Base-by-base conservation (phyloP, 2,329 filamentous ascomycete genomes). In the Penicillium sp. region DNA sequence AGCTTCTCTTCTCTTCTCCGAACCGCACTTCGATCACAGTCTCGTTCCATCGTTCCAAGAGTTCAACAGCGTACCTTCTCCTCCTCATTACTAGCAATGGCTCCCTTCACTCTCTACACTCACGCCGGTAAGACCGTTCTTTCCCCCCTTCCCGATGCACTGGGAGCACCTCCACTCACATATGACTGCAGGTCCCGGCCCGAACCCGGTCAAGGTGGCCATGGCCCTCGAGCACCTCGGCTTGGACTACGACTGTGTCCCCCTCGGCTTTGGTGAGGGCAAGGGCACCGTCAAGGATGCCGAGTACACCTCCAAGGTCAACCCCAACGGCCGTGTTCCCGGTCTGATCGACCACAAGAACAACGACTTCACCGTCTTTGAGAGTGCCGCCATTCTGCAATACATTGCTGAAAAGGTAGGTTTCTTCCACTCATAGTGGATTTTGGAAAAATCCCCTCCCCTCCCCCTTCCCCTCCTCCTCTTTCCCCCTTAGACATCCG, bases 371-470 rank as follows among this genome's bases (percentile, higher is more conserved):
- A 71, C 67, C 0, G 66, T 76, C 36, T 79, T 73, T 71, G 75
- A 78, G 57, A 73, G 70, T 12, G 73, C 73, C 25, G 76, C 76
- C 9, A 76, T 77, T 56, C 57, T 79, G 48, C 67, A 73, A 49
- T 79, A 78, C 48, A 56, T 78, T 4, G 49, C 49, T 29, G 67
- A 68, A 12, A 43, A 43, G 24, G 40, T 46, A 43, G 33, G 13
- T 12, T 24, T 26, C 27, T 29, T 28, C 9, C 40, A 34, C 40
- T 24, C 26, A 43, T 43, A 18, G 18, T 18, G 8, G 29, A 32
- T 32, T 11, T 32, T 32, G 3, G 7, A 7, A 32, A 32, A 11
- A 32, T 32, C 29, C 29, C 7, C 8, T 4, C 11, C 1, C 7
- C 29, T 3, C 7, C 4, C 29, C 7, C 11, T 32, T 5, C 29